Conservation (phyloP, 2,329 filamentous ascomycete genomes). For the Aphanoascus verrucosus region DNA sequence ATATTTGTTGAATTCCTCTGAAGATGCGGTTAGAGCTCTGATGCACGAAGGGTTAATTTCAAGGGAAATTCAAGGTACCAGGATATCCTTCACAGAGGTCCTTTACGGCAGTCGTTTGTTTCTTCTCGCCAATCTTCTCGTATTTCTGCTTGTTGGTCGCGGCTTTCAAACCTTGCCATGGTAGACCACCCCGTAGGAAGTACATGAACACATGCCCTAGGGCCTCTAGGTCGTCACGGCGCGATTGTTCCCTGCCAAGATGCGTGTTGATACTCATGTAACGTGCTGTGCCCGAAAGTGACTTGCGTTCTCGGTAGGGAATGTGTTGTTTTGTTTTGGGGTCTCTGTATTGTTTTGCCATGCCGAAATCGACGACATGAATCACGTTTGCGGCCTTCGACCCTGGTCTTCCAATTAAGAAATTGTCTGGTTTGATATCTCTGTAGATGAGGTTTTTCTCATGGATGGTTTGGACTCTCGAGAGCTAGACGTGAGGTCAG, state of each 20-base stretch:
- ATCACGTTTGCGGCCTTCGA: conserved; percentile 97
- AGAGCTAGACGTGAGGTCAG: conserved; percentile 50
- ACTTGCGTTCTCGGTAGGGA: conserved; percentile 92
- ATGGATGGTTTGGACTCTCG: conserved; percentile 85
- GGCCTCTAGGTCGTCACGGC: conserved; percentile 90
- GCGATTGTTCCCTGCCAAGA: conserved; percentile 87
- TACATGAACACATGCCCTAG: conserved; percentile 61
- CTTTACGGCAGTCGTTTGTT: conserved; percentile 94
- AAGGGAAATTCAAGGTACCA: conserved; percentile 34
- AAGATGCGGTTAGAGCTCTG: conserved; percentile 23
- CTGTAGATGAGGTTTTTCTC: conserved; percentile 99
- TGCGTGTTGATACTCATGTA: conserved; percentile 99
- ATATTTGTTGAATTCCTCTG: conserved; percentile 95
- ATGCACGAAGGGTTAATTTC: neutral
- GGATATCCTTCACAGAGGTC: conserved; percentile 94
- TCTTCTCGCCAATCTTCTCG: conserved; percentile 99
- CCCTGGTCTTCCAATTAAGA: conserved; percentile 83
- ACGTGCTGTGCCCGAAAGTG: conserved; percentile 85
- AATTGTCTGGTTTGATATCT: conserved; percentile 99
- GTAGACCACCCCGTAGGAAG: conserved; percentile 54
- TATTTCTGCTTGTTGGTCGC: conserved; percentile 90
- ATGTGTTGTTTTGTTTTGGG: conserved; percentile 99
- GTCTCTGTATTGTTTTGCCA: conserved; percentile 98
- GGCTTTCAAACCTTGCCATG: conserved; percentile 58
- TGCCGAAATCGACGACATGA: conserved; percentile 96